Percentiles rank a stretch among this genome's conserved stretches.
phyloP scores from a whole-genome alignment of 345 rosid species.

The Moricandia moricandioides region DNA sequence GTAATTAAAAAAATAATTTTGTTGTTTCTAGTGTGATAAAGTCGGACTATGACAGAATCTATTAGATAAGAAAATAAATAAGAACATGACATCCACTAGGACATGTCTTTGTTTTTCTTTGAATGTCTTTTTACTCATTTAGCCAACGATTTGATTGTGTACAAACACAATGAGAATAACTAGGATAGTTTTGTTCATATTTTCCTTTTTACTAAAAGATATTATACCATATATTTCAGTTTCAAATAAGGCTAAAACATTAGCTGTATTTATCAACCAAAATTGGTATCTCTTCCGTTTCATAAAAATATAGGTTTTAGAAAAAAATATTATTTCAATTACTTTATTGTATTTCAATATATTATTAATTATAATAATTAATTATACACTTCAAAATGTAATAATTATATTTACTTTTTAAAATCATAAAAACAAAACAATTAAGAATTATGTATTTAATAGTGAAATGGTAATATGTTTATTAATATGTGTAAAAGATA shows the following conservation, averaged over 20 bases:
- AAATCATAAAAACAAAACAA: too few relatives aligned
- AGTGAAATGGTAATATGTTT: too few relatives aligned
- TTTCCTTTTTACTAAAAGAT: background rate
- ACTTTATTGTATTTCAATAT: too few relatives aligned
- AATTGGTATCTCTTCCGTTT: too few relatives aligned
- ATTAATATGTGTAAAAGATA: too few relatives aligned
- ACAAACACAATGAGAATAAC: background rate
- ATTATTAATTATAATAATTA: too few relatives aligned
- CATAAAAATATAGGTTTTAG: too few relatives aligned
- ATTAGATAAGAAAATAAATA: background rate
- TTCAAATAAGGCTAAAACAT: background rate
- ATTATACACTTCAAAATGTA: too few relatives aligned
- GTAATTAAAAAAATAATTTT: background rate
- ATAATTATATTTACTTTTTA: too few relatives aligned
- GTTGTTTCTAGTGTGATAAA: constrained; percentile 28
- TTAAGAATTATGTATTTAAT: too few relatives aligned
- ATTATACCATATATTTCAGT: too few relatives aligned
- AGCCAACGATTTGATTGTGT: background rate
- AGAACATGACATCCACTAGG: constrained; percentile 33
- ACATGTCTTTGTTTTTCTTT: background rate
- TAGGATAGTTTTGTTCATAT: background rate
- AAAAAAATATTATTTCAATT: too few relatives aligned
- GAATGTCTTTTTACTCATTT: background rate
- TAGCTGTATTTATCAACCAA: background rate
- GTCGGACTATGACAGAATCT: background rate